Conservation (phyloP, 192 early-diverging fungal genomes). For the Linnemannia hyalina region DNA sequence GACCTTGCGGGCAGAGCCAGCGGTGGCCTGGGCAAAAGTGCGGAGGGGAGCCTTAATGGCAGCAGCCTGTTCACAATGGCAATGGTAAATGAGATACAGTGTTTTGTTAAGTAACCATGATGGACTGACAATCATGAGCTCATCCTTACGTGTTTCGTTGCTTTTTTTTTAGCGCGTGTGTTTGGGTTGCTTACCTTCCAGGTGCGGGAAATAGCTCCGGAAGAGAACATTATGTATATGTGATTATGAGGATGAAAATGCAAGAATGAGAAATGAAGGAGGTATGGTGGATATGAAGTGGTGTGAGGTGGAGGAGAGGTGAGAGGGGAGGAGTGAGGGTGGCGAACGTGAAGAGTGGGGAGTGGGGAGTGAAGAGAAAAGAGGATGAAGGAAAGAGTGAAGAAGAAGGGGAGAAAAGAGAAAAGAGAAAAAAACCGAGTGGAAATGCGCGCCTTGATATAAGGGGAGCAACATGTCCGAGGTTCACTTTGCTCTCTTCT, state of each 20-base stretch:
- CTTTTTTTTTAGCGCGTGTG: neutral
- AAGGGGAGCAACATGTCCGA: constrained; percentile 29
- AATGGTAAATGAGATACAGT: neutral
- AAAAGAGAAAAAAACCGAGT: neutral
- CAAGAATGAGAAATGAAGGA: neutral
- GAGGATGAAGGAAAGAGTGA: constrained; percentile 6
- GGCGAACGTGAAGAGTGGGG: constrained; percentile 12
- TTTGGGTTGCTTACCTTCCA: constrained; percentile 39
- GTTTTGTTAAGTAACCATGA: neutral
- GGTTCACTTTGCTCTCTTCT: neutral
- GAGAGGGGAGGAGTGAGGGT: constrained; percentile 11
- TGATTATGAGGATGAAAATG: neutral
- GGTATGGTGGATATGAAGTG: neutral
- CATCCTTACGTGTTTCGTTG: neutral
- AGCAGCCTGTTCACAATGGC: constrained; percentile 27
- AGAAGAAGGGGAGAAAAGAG: constrained; percentile 2
- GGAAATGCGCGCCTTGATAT: constrained; percentile 20
- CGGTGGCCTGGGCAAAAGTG: constrained; percentile 67
- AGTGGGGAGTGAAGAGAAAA: neutral
- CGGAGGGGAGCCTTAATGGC: constrained; percentile 59
- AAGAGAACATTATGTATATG: constrained; percentile 51
- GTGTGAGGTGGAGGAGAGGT: neutral
- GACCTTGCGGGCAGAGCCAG: constrained; percentile 77
- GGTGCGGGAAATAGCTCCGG: constrained; percentile 55
- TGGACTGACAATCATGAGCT: neutral